phyloP scores from a whole-genome alignment of 306 rosid species.

The Prinsepia uniflora region DNA sequence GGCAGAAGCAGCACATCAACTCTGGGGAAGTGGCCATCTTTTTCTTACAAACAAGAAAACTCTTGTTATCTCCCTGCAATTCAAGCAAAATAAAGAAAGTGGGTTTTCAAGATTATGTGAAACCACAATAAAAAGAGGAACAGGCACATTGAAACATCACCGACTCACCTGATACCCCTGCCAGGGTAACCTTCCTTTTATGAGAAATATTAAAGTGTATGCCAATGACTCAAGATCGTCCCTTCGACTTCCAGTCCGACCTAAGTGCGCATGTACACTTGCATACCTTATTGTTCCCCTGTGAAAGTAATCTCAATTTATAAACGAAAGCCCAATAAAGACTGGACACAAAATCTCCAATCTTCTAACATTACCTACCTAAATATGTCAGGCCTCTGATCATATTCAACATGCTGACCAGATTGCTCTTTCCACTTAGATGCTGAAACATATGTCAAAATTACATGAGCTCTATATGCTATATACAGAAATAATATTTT shows the following conservation, averaged over 20 bases:
- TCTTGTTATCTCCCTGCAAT: slow-evolving; percentile 92
- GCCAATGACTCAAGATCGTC: slow-evolving; percentile 94
- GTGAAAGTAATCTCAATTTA: slow-evolving; percentile 21
- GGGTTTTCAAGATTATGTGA: slow-evolving; percentile 19
- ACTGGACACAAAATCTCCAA: neutral
- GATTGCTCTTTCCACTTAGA: slow-evolving; percentile 86
- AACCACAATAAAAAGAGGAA: slow-evolving; percentile 7
- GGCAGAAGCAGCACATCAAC: slow-evolving; percentile 87
- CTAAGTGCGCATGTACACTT: slow-evolving; percentile 95
- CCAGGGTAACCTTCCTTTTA: slow-evolving; percentile 92
- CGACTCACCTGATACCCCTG: slow-evolving; percentile 86
- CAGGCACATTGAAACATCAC: slow-evolving; percentile 3
- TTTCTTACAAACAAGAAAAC: slow-evolving; percentile 93
- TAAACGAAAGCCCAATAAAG: neutral
- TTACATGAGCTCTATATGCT: neutral
- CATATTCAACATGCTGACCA: slow-evolving; percentile 85
- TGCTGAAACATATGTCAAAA: slow-evolving; percentile 47
- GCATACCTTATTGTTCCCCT: slow-evolving; percentile 98
- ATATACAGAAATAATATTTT: neutral
- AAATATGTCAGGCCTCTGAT: slow-evolving; percentile 94
- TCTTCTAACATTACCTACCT: slow-evolving; percentile 41
- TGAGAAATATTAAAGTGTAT: slow-evolving; percentile 83
- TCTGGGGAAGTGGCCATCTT: slow-evolving; percentile 90
- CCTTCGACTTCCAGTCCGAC: slow-evolving; percentile 92
- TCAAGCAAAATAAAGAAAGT: neutral